Evolutionary conservation across 345 rosid species (phyloP).

Genomic region (Dimocarpus longan): DNA sequence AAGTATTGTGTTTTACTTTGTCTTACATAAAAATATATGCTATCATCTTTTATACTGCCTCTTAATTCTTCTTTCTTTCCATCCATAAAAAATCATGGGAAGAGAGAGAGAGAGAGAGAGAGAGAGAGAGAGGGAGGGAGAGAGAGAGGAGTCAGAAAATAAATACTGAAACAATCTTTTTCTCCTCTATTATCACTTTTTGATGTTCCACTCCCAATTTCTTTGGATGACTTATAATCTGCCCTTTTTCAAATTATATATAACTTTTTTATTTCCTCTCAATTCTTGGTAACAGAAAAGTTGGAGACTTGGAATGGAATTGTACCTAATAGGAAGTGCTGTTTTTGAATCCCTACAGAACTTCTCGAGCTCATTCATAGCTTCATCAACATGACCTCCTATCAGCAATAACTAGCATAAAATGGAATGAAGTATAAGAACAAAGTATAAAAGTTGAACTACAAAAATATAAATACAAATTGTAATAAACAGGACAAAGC

Average conservation of each 20-base stretch:
- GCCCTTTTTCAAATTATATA: not conserved
- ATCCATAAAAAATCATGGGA: too few species aligned
- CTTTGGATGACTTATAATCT: not conserved
- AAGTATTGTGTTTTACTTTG: too few species aligned
- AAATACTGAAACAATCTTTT: not conserved
- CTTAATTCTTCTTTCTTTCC: not conserved
- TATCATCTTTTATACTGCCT: not conserved
- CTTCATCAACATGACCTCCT: conserved; percentile 67
- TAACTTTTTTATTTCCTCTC: conserved; percentile 9
- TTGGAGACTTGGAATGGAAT: not conserved
- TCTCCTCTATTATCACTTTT: not conserved
- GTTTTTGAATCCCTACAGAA: conserved; percentile 46
- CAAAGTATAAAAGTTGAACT: not conserved
- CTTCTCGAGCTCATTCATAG: conserved; percentile 55
- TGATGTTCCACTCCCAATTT: not conserved
- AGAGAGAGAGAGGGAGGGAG: not conserved
- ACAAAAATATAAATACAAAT: not conserved
- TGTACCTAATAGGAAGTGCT: conserved; percentile 65
- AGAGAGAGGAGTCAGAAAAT: not conserved
- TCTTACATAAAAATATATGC: too few species aligned
- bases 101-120: not conserved
- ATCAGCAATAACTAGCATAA: conserved; percentile 65
- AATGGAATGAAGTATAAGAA: not conserved
- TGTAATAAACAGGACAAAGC: too few species aligned
- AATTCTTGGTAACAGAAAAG: conserved; percentile 6